Percentiles rank a stretch among this genome's conserved stretches.
Evolutionary conservation across 345 rosid genomes (phyloP).

Genomic region (Eutrema japonicum): DNA sequence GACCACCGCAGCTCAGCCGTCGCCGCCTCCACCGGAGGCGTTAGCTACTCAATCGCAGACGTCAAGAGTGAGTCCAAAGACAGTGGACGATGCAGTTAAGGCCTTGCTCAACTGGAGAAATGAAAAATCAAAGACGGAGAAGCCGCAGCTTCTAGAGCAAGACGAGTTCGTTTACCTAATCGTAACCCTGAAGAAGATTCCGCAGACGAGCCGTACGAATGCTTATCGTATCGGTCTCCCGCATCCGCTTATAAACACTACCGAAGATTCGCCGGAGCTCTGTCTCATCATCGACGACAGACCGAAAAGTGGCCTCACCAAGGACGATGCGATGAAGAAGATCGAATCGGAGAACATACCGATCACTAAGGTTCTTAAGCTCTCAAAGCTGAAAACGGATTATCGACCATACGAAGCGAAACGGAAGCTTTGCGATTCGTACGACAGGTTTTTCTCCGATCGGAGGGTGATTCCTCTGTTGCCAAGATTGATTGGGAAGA

Average conservation of each 20-base stretch:
- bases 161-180: conserved; percentile 65
- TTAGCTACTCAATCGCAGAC: background rate
- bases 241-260: conserved; percentile 47
- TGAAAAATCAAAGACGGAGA: conserved; percentile 49
- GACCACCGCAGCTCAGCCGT: conserved; percentile 29
- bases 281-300: conserved; percentile 75
- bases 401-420: conserved; percentile 28
- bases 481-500: conserved; percentile 76
- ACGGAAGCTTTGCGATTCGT: conserved; percentile 40
- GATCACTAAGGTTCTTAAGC: conserved; percentile 61
- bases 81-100: conserved; percentile 50
- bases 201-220: conserved; percentile 54
- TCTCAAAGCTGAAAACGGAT: conserved; percentile 52
- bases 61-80: conserved; percentile 41
- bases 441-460: conserved; percentile 41
- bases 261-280: conserved; percentile 52
- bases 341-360: conserved; percentile 61
- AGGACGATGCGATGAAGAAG: conserved; percentile 65
- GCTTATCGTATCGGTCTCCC: conserved; percentile 58
- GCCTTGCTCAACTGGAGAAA: conserved; percentile 60
- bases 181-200: conserved; percentile 65
- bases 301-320: conserved; percentile 60
- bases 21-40: background rate
- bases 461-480: conserved; percentile 47
- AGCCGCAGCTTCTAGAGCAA: conserved; percentile 65